A percentile compares a stretch with the other conserved stretches of the same genome.
Conservation (phyloP, 768 basidiomycete species). For the Tricholomella constricta region DNA sequence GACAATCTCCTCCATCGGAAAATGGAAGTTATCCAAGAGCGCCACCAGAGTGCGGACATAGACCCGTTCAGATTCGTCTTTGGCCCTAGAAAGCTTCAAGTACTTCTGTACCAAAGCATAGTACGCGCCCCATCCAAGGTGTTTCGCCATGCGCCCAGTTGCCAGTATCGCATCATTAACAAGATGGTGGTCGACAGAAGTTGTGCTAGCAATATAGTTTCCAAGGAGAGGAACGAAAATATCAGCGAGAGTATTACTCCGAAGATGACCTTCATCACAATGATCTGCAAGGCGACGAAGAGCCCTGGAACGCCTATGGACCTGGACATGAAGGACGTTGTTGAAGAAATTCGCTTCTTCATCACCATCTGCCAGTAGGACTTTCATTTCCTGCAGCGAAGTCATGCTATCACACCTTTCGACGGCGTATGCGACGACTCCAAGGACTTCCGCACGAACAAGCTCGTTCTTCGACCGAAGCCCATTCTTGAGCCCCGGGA, state of each 20-base stretch:
- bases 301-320: slow-evolving; percentile 86
- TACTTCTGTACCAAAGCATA: slow-evolving; percentile 80
- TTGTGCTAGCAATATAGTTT: slow-evolving; percentile 69
- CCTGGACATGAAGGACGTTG: slow-evolving; percentile 92
- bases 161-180: slow-evolving; percentile 87
- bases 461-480: slow-evolving; percentile 80
- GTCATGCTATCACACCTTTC: slow-evolving; percentile 58
- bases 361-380: slow-evolving; percentile 83
- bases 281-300: slow-evolving; percentile 82
- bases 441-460: slow-evolving; percentile 82
- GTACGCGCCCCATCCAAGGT: slow-evolving; percentile 85
- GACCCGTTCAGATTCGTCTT: slow-evolving; percentile 72
- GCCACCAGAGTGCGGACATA: slow-evolving; percentile 85
- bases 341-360: slow-evolving; percentile 96
- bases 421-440: slow-evolving; percentile 77
- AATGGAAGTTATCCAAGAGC: slow-evolving; percentile 89
- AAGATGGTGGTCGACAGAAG: slow-evolving; percentile 78
- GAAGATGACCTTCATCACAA: slow-evolving; percentile 63
- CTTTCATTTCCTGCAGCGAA: slow-evolving; percentile 75
- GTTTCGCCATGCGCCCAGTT: slow-evolving; percentile 75
- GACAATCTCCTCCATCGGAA: slow-evolving; percentile 70
- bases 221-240: slow-evolving; percentile 87
- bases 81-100: slow-evolving; percentile 65
- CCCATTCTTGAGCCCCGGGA: slow-evolving; percentile 79
- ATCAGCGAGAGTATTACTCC: slow-evolving; percentile 71